Evolutionary conservation across 371 early-diverging fungal species (phyloP).

Genomic region (Spraguea lophii): DNA sequence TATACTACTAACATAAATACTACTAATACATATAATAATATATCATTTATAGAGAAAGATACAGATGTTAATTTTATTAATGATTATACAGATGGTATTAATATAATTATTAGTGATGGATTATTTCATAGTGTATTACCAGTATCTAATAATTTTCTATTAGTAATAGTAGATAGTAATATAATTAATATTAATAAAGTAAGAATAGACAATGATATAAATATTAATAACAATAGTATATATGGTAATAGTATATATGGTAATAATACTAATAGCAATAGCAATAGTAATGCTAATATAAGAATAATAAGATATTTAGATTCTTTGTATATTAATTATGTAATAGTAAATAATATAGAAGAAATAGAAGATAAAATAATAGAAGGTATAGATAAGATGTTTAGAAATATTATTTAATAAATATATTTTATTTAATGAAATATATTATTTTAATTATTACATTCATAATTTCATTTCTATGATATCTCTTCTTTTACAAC

Average conservation of each 20-base stretch:
- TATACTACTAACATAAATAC: too few species aligned
- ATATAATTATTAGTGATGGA: conserved; percentile 38
- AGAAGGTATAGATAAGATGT: conserved; percentile 11
- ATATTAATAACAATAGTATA: conserved; percentile 21
- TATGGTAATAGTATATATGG: conserved; percentile 13
- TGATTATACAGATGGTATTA: conserved; percentile 31
- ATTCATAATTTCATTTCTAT: too few species aligned
- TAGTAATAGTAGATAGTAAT: conserved; percentile 25
- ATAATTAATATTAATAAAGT: conserved; percentile 29
- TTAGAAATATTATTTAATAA: conserved; percentile 3
- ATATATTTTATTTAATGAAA: too few species aligned
- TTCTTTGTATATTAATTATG: conserved; percentile 23
- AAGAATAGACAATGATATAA: conserved; percentile 15
- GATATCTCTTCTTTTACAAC: too few species aligned
- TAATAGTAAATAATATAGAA: conserved; percentile 20
- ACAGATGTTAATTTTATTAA: conserved; percentile 26
- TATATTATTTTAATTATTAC: too few species aligned
- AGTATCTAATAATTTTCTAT: conserved; percentile 19
- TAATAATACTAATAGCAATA: too few species aligned
- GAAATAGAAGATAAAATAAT: conserved; percentile 30
- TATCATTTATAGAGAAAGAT: conserved; percentile 21
- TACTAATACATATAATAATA: neutral
- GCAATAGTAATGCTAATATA: too few species aligned
- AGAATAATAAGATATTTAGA: conserved; percentile 33
- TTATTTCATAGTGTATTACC: conserved; percentile 19